Evolutionary conservation across 371 early-diverging fungal genomes (phyloP), one percentile per base, ranked within the genome.

Genomic region (Mortierella sp.): DNA sequence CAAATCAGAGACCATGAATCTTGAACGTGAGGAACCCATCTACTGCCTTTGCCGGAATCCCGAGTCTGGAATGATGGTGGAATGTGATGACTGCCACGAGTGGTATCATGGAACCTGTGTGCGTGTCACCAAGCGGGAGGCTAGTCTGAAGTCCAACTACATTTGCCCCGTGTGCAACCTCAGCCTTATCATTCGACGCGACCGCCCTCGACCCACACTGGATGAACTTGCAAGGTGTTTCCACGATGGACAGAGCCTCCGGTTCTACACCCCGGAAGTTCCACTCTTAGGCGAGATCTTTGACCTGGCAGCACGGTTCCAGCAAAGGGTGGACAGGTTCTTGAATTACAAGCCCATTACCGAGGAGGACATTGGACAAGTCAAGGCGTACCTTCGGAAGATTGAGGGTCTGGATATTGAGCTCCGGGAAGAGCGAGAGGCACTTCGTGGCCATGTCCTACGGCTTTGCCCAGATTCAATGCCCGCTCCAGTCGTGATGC

Each of bases 31-130:
- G 3, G 87, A 86, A 8, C 80, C 77, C 63, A 77, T 86, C 57
- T 94, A 90, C 70, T 95, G 96, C 72, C 76, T 95, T 21, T 95
- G 93, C 78, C 88, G 94, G 76, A 87, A 89, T 58, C 83, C 90
- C 1, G 93, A 95, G 55, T 83, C 90, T 42, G 95, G 94, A 10
- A 87, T 92, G 77, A 96, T 96, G 96, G 92, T 96, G 52, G 94
- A 94, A 80, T 97, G 97, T 81, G 95, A 94, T 78, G 79, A 89
- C n/a, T 97, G 97, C 80, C 91, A 93, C 57, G 95, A 93, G 72
- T 94, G 95, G 96, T 97, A 95, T 81, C 97, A 97, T 80, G 91
- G 90, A 21, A 84, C 89, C 14, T 97, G 97, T 77, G 89, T 96
- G 34, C 89, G 90, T 68, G 84, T 94, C 9, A 83, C 92, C 24